These are phyloP conservation scores for Zymoseptoria ardabiliae DNA, from an alignment of 2,329 filamentous ascomycete species.

Conservation along the genomic window DNA sequence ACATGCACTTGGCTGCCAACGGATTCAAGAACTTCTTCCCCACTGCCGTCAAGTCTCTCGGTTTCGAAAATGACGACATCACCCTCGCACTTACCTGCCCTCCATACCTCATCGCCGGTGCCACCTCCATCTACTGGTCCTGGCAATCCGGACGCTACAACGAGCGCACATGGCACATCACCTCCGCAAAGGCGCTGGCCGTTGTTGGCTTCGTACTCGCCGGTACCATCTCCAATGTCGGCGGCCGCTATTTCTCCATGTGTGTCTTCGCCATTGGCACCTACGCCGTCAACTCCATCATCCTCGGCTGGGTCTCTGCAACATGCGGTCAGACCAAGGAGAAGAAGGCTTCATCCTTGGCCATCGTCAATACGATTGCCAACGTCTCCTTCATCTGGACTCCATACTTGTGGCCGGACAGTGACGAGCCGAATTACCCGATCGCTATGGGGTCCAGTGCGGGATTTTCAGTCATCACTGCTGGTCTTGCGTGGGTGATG, in stretches of 20 bases:
- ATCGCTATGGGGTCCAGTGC: conserved; percentile 41
- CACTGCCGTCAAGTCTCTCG: conserved; percentile 43
- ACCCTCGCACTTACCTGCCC: conserved; percentile 45
- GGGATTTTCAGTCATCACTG: conserved; percentile 38
- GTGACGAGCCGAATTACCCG: conserved; percentile 39
- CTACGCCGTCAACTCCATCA: conserved; percentile 42
- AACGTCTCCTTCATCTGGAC: conserved; percentile 46
- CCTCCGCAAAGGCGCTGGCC: conserved; percentile 29
- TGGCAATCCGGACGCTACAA: conserved; percentile 34
- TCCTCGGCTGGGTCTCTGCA: conserved; percentile 41
- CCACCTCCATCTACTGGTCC: conserved; percentile 26
- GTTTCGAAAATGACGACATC: conserved; percentile 40
- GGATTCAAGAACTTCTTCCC: conserved; percentile 44
- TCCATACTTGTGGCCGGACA: conserved; percentile 45
- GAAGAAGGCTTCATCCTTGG: conserved; percentile 43
- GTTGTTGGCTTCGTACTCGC: conserved; percentile 33
- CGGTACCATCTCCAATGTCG: conserved; percentile 31
- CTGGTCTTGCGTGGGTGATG: conserved; percentile 39
- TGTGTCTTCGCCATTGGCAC: conserved; percentile 29
- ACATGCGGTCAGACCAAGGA: conserved; percentile 44
- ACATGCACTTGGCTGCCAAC: conserved; percentile 48
- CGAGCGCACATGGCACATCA: conserved; percentile 37
- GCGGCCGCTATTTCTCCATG: conserved; percentile 28
- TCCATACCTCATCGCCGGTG: conserved; percentile 28
- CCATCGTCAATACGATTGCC: conserved; percentile 44